Evolutionary conservation across 208 protist genomes (phyloP).

Genomic region (Trichomonas tenax): DNA sequence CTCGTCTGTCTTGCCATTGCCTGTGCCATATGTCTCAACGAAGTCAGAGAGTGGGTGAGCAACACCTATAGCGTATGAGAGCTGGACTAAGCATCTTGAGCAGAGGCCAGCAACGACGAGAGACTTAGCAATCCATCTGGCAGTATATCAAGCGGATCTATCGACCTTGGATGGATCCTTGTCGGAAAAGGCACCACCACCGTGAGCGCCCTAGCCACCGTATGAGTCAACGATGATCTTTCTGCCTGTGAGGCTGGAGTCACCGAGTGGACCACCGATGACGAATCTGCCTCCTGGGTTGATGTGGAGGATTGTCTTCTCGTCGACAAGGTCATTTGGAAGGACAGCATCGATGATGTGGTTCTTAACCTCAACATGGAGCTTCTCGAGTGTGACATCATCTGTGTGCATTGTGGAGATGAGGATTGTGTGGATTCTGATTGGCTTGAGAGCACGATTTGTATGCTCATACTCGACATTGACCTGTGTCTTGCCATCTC

Average conservation of each 20-base stretch:
- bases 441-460: conserved; percentile 59
- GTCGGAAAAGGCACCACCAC: conserved; percentile 98
- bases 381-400: conserved; percentile 42
- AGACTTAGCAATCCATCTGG: conserved; percentile 97
- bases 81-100: conserved; percentile 80
- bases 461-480: conserved; percentile 92
- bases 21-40: conserved; percentile 93
- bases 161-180: conserved; percentile 99
- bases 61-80: conserved; percentile 97
- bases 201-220: conserved; percentile 97
- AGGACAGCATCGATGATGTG: conserved; percentile 80
- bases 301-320: conserved; percentile 81
- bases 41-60: conserved; percentile 65
- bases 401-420: conserved; percentile 95
- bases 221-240: conserved; percentile 99
- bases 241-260: conserved; percentile 95
- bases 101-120: conserved; percentile 76
- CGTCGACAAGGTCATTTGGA: conserved; percentile 71
- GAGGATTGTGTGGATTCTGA: conserved; percentile 86
- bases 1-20: conserved; percentile 43
- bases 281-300: conserved; percentile 97
- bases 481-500: conserved; percentile 95
- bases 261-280: conserved; percentile 94
- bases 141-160: conserved; percentile 92
- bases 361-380: conserved; percentile 63